Evolutionary conservation across 331 rosid species (phyloP), one percentile per base, ranked within the genome.

Genomic region (Quercus lobata): DNA sequence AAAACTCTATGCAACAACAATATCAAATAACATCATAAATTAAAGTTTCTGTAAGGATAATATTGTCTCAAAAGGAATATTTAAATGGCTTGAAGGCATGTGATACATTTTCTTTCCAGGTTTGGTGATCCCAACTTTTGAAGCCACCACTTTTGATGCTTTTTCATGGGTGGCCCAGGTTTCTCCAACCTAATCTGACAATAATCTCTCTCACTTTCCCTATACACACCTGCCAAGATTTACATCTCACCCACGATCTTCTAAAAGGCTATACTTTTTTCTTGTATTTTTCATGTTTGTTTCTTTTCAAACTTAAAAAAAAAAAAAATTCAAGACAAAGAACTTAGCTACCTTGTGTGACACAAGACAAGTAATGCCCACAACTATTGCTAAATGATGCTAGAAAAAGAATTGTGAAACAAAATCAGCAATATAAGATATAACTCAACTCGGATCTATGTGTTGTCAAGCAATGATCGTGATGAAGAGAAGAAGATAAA

Each of bases 1-100:
- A 80, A 19, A 30, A 80, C 58, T 49, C 60, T 46, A 69, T 30
- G 44, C 72, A 41, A 76, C 44, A 77, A 78, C 35, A 46, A 65
- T 55, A 79, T 41, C 32, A 22, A 66, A 27, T 77, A n/a, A 49
- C 7, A 15, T 41, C 34, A 32, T 72, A 55, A 58, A 57, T 29
- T 37, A 71, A 41, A 63, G 27, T 54, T 55, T 52, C 18, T 2
- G 19, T 18, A 34, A 32, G 53, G 21, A 19, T 34, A 32, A 68
- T 4, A 22, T 58, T 44, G 16, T 34, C 56, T 21, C 30, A 35
- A 55, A 65, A 55, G 30, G 9, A 27, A 27, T 5, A 53, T 35
- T 63, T 63, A 65, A 6, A 9, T 37, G 44, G 44, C 44, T 37
- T 37, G 44, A 37, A 7, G 44, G 44, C 44, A 37, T 37, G 44